Conservation (phyloP, 345 rosid genomes). For the Populus deltoides region DNA sequence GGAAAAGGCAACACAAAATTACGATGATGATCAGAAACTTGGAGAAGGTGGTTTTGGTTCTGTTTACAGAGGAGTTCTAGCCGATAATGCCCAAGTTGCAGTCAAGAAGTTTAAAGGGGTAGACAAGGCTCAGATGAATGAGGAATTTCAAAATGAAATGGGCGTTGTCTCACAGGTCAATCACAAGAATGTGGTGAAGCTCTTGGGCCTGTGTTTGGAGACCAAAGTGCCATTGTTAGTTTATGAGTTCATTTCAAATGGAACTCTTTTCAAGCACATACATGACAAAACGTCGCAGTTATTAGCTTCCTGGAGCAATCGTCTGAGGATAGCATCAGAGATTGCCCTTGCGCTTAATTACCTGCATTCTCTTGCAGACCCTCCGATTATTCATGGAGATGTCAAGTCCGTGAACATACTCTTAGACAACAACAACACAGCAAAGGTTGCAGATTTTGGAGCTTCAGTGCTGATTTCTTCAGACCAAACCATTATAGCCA, state of each 20-base stretch:
- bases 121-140: slow-evolving; percentile 13
- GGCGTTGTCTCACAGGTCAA: slow-evolving; percentile 26
- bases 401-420: slow-evolving; percentile 34
- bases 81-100: slow-evolving; percentile 3
- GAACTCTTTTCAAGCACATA: slow-evolving; percentile 21
- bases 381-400: slow-evolving; percentile 39
- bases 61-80: slow-evolving; percentile 27
- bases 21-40: slow-evolving; percentile 1
- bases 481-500: slow-evolving; percentile 5
- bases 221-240: slow-evolving; percentile 34
- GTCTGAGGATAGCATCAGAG: slow-evolving; percentile 23
- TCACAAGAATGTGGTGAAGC: slow-evolving; percentile 34
- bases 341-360: slow-evolving; percentile 35
- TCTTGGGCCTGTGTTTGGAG: slow-evolving; percentile 35
- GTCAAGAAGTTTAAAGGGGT: slow-evolving; percentile 22
- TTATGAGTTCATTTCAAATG: slow-evolving; percentile 30
- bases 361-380: slow-evolving; percentile 34
- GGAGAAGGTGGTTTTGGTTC: slow-evolving; percentile 33
- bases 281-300: slow-evolving; percentile 12
- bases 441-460: slow-evolving; percentile 38
- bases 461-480: slow-evolving; percentile 27
- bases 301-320: slow-evolving; percentile 21
- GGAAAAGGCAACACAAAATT: slow-evolving; percentile 27
- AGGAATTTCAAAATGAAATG: slow-evolving; percentile 28
- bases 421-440: slow-evolving; percentile 22